Percentiles rank a stretch among this genome's conserved stretches.
Conservation (phyloP, 805 yeast species). For the Saturnispora galanensis region DNA sequence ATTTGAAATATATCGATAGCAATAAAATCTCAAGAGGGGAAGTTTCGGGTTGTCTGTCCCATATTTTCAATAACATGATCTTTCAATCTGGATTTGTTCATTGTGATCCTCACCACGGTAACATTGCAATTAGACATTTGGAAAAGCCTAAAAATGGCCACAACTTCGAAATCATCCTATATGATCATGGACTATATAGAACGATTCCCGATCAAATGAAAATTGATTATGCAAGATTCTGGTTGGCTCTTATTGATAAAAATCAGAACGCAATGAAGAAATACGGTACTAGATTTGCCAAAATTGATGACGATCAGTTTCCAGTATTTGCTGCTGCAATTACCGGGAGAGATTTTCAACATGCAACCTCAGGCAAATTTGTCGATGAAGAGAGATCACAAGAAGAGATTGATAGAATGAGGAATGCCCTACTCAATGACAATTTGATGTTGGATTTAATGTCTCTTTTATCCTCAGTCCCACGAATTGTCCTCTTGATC, state of each 20-base stretch:
- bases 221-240: conserved; percentile 77
- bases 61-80: conserved; percentile 89
- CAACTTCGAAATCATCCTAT: conserved; percentile 84
- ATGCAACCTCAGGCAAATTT: conserved; percentile 59
- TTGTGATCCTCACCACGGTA: conserved; percentile 98
- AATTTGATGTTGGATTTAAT: conserved; percentile 66
- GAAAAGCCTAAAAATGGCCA: conserved; percentile 30
- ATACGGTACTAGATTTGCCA: conserved; percentile 73
- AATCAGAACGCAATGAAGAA: conserved; percentile 55
- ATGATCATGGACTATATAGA: conserved; percentile 92
- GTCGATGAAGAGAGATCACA: conserved; percentile 38
- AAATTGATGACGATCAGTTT: conserved; percentile 67
- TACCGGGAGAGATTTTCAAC: conserved; percentile 84
- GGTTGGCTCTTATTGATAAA: conserved; percentile 79
- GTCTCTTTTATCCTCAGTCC: conserved; percentile 69
- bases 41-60: conserved; percentile 79
- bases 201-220: conserved; percentile 70
- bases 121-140: conserved; percentile 65
- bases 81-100: conserved; percentile 89
- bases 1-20: conserved; percentile 50
- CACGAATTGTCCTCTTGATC: conserved; percentile 75
- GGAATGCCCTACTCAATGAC: conserved; percentile 46
- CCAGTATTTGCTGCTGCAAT: conserved; percentile 85
- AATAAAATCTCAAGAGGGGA: conserved; percentile 63
- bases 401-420: conserved; percentile 62